Conservation (phyloP, 441 rosid species). For the Erodium moschatum region DNA sequence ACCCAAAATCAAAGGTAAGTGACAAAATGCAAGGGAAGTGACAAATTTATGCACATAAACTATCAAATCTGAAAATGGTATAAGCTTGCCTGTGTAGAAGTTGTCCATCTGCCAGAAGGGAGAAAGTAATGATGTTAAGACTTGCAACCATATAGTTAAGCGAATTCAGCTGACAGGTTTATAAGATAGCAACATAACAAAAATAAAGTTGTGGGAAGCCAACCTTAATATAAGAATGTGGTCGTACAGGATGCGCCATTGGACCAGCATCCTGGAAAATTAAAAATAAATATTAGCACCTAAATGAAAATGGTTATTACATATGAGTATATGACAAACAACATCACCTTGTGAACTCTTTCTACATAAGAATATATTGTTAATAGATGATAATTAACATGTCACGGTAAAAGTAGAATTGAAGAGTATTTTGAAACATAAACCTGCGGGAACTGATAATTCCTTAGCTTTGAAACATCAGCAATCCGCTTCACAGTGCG, state of each 20-base stretch:
- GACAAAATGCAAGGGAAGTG: slow-evolving; percentile 11
- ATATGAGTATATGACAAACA: background rate
- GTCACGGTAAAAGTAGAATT: background rate
- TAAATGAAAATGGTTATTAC: slow-evolving; percentile 7
- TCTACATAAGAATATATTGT: background rate
- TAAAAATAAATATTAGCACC: slow-evolving; percentile 15
- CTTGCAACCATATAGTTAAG: too few species aligned
- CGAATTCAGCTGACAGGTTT: too few species aligned
- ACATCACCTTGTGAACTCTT: background rate
- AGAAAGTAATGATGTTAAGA: slow-evolving; percentile 9
- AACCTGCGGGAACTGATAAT: slow-evolving; percentile 88
- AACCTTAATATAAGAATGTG: slow-evolving; percentile 98
- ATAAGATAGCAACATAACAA: too few species aligned
- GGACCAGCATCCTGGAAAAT: slow-evolving; percentile 84
- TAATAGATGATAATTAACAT: background rate
- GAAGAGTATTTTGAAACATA: background rate
- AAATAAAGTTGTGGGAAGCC: slow-evolving; percentile 7
- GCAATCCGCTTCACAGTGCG: slow-evolving; percentile 88
- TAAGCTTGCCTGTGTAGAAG: slow-evolving; percentile 83
- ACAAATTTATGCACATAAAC: background rate
- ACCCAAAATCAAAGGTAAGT: slow-evolving; percentile 18
- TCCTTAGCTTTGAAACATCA: slow-evolving; percentile 87
- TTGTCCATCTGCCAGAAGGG: slow-evolving; percentile 80
- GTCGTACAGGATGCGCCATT: slow-evolving; percentile 98
- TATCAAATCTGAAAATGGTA: slow-evolving; percentile 11